Evolutionary conservation across 2,329 filamentous ascomycete genomes (phyloP), one percentile per base, ranked within the genome.

Genomic region (Penicillium sp.): DNA sequence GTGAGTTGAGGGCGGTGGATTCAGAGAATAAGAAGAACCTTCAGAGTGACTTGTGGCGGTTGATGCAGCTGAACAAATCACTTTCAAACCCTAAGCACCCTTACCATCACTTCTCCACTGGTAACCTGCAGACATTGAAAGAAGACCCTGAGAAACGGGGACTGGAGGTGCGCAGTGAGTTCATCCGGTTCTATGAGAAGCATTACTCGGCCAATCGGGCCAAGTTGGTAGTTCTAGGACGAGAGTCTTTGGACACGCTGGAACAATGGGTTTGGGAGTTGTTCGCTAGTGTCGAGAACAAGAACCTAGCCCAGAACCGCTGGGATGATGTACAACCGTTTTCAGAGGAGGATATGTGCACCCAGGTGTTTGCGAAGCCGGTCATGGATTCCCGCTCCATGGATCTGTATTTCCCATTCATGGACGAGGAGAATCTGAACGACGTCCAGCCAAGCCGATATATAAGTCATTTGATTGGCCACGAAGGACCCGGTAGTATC

Each of bases 1-100:
- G 90, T 40, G 90, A 96, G 70, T 75, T 96, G 52, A 83, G 80
- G 55, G 90, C 90, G 1, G 90, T 96, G 16, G 89, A 96, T 63
- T 95, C 89, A 4, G 90, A 96, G 69, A 95, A 96, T 73, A 95
- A 95, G 78, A 96, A 96, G 78, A 96, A 96, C 59, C 74, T 96
- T 40, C 90, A 96, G 70, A 91, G 82, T 65, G 90, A 96, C 62
- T 79, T 80, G 46, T 95, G 90, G 89, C 82, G 90, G 13, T 72
- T 95, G 53, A 82, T 91, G 61, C 90, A 96, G 69, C 77, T 96
- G 20, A 86, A 88, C 64, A 95, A 95, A 72, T 85, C 85, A 3
- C 73, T 93, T n/a, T 88, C 89, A 2, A 95, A 91, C 67, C 84
- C 87, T 3, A 81, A 84, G 11, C 90, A 96, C 61, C 90, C 90